Evolutionary conservation across 106 monocot species (phyloP), one percentile per base, ranked within the genome.

Genomic region (Acorus calamus): DNA sequence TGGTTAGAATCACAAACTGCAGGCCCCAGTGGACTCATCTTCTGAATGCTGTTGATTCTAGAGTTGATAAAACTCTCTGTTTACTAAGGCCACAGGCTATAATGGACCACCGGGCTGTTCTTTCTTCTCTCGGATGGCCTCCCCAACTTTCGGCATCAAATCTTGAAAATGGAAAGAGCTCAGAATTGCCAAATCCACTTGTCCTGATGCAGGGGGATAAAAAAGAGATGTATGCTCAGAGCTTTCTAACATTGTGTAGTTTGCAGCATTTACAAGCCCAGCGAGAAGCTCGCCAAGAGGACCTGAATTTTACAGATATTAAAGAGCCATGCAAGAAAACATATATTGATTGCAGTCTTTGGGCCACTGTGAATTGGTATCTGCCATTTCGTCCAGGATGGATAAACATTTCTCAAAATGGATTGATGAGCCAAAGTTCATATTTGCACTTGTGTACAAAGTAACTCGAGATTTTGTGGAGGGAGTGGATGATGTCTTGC

Each of bases 381-480:
- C 61, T 10, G 83, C 80, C 70, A 50, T 90, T 50, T 66, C 80
- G 9, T 54, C 78, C 42, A 72, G 80, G 72, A 80, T 86, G 71
- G 89, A 90, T 60, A 66, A 80, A 41, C 89, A 90, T 76, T 86
- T 90, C 59, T 73, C 68, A 5, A 77, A 46, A 65, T 90, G 89
- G 89, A 78, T 61, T 28, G 72, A 86, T 66, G 63, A 86, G 55
- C 82, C 85, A 28, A 69, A 86, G 61, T 90, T 86, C 74, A 86
- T 80, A 67, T 90, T 90, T 68, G 80, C 80, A 10, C 80, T 90
- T 55, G 83, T 83, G 45, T 86, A 82, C 73, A 90, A 83, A 67
- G 70, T 65, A 12, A 75, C 77, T 14, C 71, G 64, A 56, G 80
- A 86, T 69, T 80, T 90, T 59, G 63, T 90, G 47, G 80, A 75